Percentiles rank a stretch among this genome's conserved stretches.
These are phyloP conservation scores for Rutstroemia sydowiana DNA, from an alignment of 2,329 filamentous ascomycete genomes.

Conservation along the genomic window DNA sequence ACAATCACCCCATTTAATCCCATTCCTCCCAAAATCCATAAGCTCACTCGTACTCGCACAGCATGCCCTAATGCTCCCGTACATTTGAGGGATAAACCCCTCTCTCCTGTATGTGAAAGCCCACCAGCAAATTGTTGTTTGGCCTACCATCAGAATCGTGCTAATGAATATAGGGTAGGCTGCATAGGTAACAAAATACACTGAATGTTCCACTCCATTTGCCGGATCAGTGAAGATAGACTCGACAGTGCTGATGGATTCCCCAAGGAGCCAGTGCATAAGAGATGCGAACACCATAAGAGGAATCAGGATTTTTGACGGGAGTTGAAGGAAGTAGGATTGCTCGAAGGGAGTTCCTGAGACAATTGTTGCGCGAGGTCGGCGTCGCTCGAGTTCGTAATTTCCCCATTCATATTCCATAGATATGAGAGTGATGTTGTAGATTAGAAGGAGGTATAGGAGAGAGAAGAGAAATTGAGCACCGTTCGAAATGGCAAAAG, in stretches of 20 bases:
- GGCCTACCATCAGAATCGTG: constrained; percentile 16
- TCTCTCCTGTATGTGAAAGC: constrained; percentile 17
- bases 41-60: constrained; percentile 18
- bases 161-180: constrained; percentile 18
- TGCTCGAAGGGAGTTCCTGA: constrained; percentile 15
- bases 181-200: constrained; percentile 17
- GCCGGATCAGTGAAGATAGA: constrained; percentile 15
- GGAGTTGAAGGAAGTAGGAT: constrained; percentile 18
- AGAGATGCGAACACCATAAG: constrained; percentile 16
- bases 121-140: constrained; percentile 19
- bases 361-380: constrained; percentile 16
- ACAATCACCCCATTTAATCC: constrained; percentile 19
- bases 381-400: constrained; percentile 11
- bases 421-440: constrained; percentile 19
- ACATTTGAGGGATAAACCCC: constrained; percentile 21
- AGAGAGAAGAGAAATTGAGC: constrained; percentile 18
- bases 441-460: constrained; percentile 17
- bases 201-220: constrained; percentile 13
- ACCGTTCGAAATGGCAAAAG: constrained; percentile 20
- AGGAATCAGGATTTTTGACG: constrained; percentile 12
- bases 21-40: constrained; percentile 11
- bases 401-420: constrained; percentile 22
- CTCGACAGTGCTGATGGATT: constrained; percentile 16
- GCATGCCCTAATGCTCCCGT: constrained; percentile 16
- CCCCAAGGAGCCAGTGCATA: constrained; percentile 21